Evolutionary conservation across 2,329 filamentous ascomycete genomes (phyloP), one percentile per base, ranked within the genome.

Genomic region (Lasiodiplodia citricola): DNA sequence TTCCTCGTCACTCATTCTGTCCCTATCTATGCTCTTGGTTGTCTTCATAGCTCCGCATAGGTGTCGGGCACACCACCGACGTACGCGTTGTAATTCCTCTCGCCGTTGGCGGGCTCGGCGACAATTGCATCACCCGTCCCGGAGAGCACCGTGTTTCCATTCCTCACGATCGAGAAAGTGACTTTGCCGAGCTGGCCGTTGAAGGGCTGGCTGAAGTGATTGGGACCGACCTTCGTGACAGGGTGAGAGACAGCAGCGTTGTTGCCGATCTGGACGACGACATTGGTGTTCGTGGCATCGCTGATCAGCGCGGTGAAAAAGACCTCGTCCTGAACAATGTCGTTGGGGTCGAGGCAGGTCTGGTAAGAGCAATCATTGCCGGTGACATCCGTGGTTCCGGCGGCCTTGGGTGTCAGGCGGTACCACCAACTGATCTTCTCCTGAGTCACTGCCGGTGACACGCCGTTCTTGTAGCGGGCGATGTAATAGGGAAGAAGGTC

Each of bases 401-500:
- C 74, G 2, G 64, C 69, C 3, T 74, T 78, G 0, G 79, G 80
- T 5, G 77, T 78, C 3, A 78, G 80, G 21, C 82, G 79, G 71
- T 85, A 85, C 83, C 83, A 85, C 54, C 78, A 81, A 2, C 80
- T 74, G 5, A 83, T 75, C 5, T 74, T 78, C 68, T 83, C 68
- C 5, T 70, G 67, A 8, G 67, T 72, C 54, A 79, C 67, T 25
- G 75, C 70, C 2, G 60, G 60, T 14, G 77, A 72, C 16, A 75
- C 71, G 25, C 75, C 80, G 18, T 79, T 79, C 74, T 87, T 87
- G 77, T 85, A 87, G 28, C 81, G 81, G 18, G 79, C 76, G 71
- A 87, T 86, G 73, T 84, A 83, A 70, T 83, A 85, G 2, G 86
- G 85, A 1, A 87, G 75, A 7, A 84, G 74, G 38, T 80, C 80